Evolutionary conservation across 768 basidiomycete species (phyloP), one percentile per base, ranked within the genome.

Genomic region (Gymnopilus junonius): DNA sequence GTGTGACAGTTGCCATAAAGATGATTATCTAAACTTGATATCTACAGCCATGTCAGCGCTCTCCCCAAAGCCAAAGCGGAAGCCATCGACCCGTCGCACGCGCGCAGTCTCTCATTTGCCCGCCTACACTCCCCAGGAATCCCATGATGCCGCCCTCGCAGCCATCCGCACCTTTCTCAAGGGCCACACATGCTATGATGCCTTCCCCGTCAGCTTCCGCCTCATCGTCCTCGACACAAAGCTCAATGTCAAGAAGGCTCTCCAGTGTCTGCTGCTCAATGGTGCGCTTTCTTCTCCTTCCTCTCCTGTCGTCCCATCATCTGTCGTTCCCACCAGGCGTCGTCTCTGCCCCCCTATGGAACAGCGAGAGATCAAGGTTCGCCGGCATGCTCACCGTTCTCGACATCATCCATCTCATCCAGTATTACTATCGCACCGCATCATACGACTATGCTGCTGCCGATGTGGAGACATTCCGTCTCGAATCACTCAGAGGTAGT

Each of bases 381-480:
- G 94, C 94, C 8, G 97, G 97, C 63, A 99, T 99, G 97, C 91
- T 99, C 72, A 99, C 97, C 8, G 94, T 99, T n/a, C 86, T 95
- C 61, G 97, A 99, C 76, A 95, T 99, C 75, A 98, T 99, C 61
- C 97, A 99, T 75, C 88, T 99, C 67, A 99, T 99, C 67, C 97
- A 99, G 71, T 97, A 96, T 79, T 99, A 98, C 76, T 97, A 98
- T 76, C 88, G 90, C 50, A 93, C 91, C 2, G 89, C 92, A 32
- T 89, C 89, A 37, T 92, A 88, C 74, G 95, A 95, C 69, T 88
- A 87, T 56, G 96, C 95, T 5, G 87, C 90, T 0, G 85, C 89
- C 11, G 95, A 99, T 69, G 97, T 99, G 3, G 97, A 99, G 73
- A 91, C 87, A 0, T 94, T 99, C 74, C 85, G 92, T 32, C 82